These are phyloP conservation scores for Fusarium irregulare DNA, from an alignment of 2,329 filamentous ascomycete species.

Conservation along the genomic window DNA sequence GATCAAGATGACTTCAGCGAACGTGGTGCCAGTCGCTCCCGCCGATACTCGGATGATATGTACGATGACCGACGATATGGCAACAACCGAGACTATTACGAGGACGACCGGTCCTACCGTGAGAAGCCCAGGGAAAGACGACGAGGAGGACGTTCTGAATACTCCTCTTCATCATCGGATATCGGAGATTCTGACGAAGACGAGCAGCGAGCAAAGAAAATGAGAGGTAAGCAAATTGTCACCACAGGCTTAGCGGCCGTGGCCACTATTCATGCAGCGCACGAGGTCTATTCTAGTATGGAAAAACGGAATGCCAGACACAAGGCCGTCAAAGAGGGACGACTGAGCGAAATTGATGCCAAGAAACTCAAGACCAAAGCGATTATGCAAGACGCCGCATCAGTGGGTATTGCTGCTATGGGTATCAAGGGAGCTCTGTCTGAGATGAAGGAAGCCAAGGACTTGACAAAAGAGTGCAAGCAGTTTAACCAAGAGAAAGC, in stretches of 20 bases:
- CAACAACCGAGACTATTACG: conserved; percentile 57
- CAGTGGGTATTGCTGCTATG: conserved; percentile 67
- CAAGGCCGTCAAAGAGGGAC: conserved; percentile 65
- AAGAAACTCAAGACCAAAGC: conserved; percentile 68
- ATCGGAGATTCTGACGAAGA: conserved; percentile 69
- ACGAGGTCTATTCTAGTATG: conserved; percentile 69
- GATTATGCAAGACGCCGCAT: conserved; percentile 68
- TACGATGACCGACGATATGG: conserved; percentile 60
- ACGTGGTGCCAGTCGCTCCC: conserved; percentile 54
- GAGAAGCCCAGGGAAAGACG: conserved; percentile 55
- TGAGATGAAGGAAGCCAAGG: conserved; percentile 67
- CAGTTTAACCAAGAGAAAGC: conserved; percentile 63
- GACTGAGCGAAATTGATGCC: conserved; percentile 62
- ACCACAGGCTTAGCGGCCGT: conserved; percentile 67
- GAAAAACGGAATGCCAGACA: conserved; percentile 65
- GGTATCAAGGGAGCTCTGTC: conserved; percentile 67
- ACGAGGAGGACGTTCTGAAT: conserved; percentile 57
- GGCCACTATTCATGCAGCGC: conserved; percentile 70
- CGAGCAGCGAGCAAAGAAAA: conserved; percentile 64
- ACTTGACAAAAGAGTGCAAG: conserved; percentile 60
- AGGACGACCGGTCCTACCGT: conserved; percentile 59
- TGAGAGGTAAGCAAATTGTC: conserved; percentile 71
- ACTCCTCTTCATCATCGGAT: conserved; percentile 64
- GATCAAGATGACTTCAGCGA: conserved; percentile 60
- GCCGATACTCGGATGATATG: conserved; percentile 57